Evolutionary conservation across 805 yeast species (phyloP).

Genomic region (Cyberlindnera americana): DNA sequence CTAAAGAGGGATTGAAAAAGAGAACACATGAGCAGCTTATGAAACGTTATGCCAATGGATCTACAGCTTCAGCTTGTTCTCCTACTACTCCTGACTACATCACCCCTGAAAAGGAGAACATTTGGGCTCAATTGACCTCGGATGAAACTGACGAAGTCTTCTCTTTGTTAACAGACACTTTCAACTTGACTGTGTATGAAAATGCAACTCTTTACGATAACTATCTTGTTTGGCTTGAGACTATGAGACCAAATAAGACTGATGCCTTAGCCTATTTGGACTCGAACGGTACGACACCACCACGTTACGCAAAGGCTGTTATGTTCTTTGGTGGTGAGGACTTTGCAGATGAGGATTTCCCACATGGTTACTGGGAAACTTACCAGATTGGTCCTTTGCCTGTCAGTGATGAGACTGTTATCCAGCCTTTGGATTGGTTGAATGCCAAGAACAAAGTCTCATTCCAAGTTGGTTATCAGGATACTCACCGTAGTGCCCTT

Average conservation of each 20-base stretch:
- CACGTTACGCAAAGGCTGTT: slow-evolving; percentile 22
- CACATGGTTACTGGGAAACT: slow-evolving; percentile 27
- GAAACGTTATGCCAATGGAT: slow-evolving; percentile 5
- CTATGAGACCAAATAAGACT: slow-evolving; percentile 27
- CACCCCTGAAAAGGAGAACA: slow-evolving; percentile 19
- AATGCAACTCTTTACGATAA: slow-evolving; percentile 24
- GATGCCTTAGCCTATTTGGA: slow-evolving; percentile 26
- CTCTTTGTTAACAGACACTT: slow-evolving; percentile 13
- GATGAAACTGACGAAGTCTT: slow-evolving; percentile 20
- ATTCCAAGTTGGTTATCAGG: slow-evolving; percentile 22
- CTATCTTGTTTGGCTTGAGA: slow-evolving; percentile 25
- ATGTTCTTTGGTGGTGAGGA: slow-evolving; percentile 27
- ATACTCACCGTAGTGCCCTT: slow-evolving; percentile 15
- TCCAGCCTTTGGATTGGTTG: slow-evolving; percentile 17
- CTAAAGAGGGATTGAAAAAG: slow-evolving; percentile 9
- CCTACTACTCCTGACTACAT: slow-evolving; percentile 17
- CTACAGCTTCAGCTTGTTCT: slow-evolving; percentile 4
- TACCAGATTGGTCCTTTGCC: slow-evolving; percentile 26
- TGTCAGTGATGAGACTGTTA: slow-evolving; percentile 10
- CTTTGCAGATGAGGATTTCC: slow-evolving; percentile 19
- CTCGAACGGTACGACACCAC: slow-evolving; percentile 20
- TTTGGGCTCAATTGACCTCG: slow-evolving; percentile 24
- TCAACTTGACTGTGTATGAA: slow-evolving; percentile 20
- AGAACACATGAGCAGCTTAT: slow-evolving; percentile 9
- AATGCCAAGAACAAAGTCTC: slow-evolving; percentile 21